phyloP scores from a whole-genome alignment of 1,284 basidiomycete species.

The Leucoagaricus sp. region DNA sequence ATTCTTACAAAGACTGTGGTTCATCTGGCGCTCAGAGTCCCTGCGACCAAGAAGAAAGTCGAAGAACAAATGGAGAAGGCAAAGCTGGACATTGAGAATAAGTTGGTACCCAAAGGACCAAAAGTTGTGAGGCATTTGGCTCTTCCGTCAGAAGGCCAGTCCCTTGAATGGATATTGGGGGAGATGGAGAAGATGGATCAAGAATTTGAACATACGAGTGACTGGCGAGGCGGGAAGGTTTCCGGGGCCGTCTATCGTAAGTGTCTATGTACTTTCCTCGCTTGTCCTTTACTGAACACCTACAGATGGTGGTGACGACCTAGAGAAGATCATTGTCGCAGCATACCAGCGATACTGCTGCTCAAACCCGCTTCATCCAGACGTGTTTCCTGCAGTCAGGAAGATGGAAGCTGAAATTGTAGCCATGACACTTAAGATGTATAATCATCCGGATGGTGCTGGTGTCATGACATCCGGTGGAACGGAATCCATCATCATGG shows the following conservation, averaged over 20 bases:
- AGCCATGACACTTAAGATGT: conserved; percentile 89
- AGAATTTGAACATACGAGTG: conserved; percentile 43
- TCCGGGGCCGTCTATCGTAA: conserved; percentile 89
- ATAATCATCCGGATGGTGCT: conserved; percentile 83
- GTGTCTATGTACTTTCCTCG: conserved; percentile 26
- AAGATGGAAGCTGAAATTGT: conserved; percentile 99
- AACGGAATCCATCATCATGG: conserved; percentile 95
- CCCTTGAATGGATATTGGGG: conserved; percentile 74
- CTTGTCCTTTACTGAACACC: not conserved
- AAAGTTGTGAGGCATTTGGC: conserved; percentile 63
- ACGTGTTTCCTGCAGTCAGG: conserved; percentile 91
- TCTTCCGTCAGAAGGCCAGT: conserved; percentile 69
- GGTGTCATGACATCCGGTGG: conserved; percentile 95
- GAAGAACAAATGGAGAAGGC: conserved; percentile 71
- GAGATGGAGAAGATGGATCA: conserved; percentile 83
- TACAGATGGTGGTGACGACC: conserved; percentile 81
- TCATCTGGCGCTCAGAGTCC: conserved; percentile 65
- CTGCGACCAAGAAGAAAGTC: conserved; percentile 69
- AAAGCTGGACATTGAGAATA: conserved; percentile 63
- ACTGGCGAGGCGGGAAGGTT: conserved; percentile 79
- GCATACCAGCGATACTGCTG: conserved; percentile 75
- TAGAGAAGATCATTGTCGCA: conserved; percentile 70
- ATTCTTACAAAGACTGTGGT: conserved; percentile 51
- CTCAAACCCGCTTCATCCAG: conserved; percentile 93
- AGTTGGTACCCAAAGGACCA: conserved; percentile 66